Conservation (phyloP, 73 alveolate species). For the Symbiodinium natans region DNA sequence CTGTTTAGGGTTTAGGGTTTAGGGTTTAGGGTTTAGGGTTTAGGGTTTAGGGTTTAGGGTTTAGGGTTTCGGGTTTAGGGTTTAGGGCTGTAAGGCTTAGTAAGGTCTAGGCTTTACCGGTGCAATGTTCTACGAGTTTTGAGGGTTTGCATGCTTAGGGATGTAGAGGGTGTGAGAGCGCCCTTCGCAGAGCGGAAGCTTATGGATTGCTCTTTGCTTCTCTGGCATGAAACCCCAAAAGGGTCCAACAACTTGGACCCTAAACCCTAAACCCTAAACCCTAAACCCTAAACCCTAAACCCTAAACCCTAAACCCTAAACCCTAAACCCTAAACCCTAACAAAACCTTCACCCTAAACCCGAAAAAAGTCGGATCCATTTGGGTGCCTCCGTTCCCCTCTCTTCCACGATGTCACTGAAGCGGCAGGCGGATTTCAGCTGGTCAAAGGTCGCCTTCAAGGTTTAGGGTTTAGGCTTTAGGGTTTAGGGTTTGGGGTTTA, state of each 20-base stretch:
- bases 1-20: neutral
- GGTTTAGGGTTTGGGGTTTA: neutral
- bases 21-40: too few relatives aligned
- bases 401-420: conserved; percentile 89
- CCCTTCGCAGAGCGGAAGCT: too few relatives aligned
- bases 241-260: neutral
- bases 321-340: neutral
- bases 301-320: neutral
- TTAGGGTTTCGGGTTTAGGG: too few relatives aligned
- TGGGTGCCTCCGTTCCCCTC: conserved; percentile 60
- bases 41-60: too few relatives aligned
- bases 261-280: neutral
- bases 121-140: too few relatives aligned
- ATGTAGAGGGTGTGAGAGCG: too few relatives aligned
- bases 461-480: neutral
- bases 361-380: neutral
- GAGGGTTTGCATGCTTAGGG: too few relatives aligned
- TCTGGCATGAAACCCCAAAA: too few relatives aligned
- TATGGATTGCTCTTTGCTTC: too few relatives aligned
- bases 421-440: conserved; percentile 72
- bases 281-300: neutral
- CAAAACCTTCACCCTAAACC: neutral
- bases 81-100: too few relatives aligned
- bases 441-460: conserved; percentile 31
- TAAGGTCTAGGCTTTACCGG: too few relatives aligned